Conservation (phyloP, 805 yeast species). For the Phaffomyces opuntiae region DNA sequence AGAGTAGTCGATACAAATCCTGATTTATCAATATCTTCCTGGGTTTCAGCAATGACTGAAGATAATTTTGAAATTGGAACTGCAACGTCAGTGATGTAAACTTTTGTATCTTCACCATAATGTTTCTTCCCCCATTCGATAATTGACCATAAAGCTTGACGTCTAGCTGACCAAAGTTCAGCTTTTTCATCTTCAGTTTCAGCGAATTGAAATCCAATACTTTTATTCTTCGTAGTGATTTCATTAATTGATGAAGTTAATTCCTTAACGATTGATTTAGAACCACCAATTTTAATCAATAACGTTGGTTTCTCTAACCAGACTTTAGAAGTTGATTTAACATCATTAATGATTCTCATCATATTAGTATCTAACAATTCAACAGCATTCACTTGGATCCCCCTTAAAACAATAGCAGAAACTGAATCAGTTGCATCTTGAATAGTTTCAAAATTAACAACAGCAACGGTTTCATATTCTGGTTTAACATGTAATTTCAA, state of each 20-base stretch:
- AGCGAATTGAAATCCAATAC: constrained; percentile 57
- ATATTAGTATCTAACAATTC: constrained; percentile 68
- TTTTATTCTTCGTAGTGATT: constrained; percentile 49
- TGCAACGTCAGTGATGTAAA: constrained; percentile 78
- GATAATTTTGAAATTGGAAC: constrained; percentile 71
- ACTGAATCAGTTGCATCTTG: constrained; percentile 69
- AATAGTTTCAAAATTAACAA: constrained; percentile 61
- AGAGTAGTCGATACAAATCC: constrained; percentile 53
- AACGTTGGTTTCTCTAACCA: constrained; percentile 59
- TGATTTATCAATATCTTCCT: constrained; percentile 46
- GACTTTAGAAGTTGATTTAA: constrained; percentile 43
- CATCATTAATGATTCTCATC: constrained; percentile 57
- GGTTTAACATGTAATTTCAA: constrained; percentile 64
- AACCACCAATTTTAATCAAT: constrained; percentile 58
- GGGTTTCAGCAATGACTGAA: constrained; percentile 52
- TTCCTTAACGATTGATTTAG: constrained; percentile 40
- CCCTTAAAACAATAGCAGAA: constrained; percentile 50
- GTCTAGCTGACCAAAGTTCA: constrained; percentile 72
- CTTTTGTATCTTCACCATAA: constrained; percentile 39
- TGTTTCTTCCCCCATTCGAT: constrained; percentile 55
- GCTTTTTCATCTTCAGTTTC: constrained; percentile 51
- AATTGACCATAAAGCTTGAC: constrained; percentile 59
- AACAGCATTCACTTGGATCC: constrained; percentile 65
- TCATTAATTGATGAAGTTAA: constrained; percentile 37
- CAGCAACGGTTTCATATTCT: constrained; percentile 55